Conservation (phyloP, 176 grass and related monocot genomes). For the Carex parvula region DNA sequence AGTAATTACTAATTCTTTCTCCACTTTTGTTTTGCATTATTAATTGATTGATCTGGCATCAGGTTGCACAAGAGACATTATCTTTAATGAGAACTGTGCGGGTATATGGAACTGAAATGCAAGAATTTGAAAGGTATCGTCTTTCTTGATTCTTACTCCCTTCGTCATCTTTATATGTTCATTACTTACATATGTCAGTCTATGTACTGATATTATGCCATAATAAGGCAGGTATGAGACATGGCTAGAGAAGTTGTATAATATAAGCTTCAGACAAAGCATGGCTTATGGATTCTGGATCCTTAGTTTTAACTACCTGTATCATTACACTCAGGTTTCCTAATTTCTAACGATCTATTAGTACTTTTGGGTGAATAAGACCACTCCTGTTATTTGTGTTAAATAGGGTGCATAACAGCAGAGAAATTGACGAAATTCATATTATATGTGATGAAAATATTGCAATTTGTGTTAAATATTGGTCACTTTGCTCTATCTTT, state of each 20-base stretch:
- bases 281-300: conserved; percentile 95
- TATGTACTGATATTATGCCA: conserved; percentile 22
- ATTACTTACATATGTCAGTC: conserved; percentile 11
- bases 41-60: conserved; percentile 33
- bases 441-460: too few species aligned
- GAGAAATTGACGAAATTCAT: too few species aligned
- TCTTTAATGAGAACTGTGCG: conserved; percentile 76
- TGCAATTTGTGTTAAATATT: too few species aligned
- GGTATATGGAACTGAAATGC: conserved; percentile 90
- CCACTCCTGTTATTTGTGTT: conserved; percentile 17
- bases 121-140: conserved; percentile 72
- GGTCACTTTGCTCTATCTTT: too few species aligned
- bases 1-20: neutral
- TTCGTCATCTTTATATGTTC: neutral
- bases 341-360: conserved; percentile 9
- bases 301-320: conserved; percentile 94
- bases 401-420: too few species aligned
- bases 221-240: conserved; percentile 72
- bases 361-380: conserved; percentile 8
- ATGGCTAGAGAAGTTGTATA: conserved; percentile 81
- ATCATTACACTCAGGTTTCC: conserved; percentile 94
- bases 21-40: conserved; percentile 1
- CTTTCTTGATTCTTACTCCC: neutral
- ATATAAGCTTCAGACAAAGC: conserved; percentile 83
- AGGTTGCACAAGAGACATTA: conserved; percentile 95